Evolutionary conservation across 2,329 filamentous ascomycete genomes (phyloP).

Genomic region (Fusarium kyushuense): DNA sequence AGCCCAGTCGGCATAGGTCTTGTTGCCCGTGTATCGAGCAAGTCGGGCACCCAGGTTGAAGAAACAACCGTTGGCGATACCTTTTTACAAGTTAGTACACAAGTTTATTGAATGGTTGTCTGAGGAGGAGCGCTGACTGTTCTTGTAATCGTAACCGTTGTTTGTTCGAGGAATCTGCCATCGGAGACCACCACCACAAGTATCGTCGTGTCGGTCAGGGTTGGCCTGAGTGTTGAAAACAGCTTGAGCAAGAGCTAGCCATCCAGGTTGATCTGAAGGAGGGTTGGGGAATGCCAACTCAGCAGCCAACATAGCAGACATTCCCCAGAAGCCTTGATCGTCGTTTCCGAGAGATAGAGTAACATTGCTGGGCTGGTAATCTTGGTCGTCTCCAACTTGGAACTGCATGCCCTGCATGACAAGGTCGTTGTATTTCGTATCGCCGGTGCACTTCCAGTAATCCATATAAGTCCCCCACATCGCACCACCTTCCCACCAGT

Average conservation of each 20-base stretch:
- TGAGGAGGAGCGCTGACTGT: slow-evolving; percentile 53
- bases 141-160: slow-evolving; percentile 81
- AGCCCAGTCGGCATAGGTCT: slow-evolving; percentile 74
- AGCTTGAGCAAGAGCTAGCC: slow-evolving; percentile 69
- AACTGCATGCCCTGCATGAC: slow-evolving; percentile 64
- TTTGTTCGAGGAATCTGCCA: slow-evolving; percentile 85
- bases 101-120: neutral
- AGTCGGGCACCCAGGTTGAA: slow-evolving; percentile 77
- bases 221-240: slow-evolving; percentile 71
- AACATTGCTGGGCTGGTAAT: slow-evolving; percentile 69
- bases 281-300: slow-evolving; percentile 69
- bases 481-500: slow-evolving; percentile 75
- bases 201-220: slow-evolving; percentile 68
- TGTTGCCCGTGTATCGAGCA: slow-evolving; percentile 75
- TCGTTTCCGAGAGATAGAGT: slow-evolving; percentile 70
- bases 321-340: slow-evolving; percentile 75
- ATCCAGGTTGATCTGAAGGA: slow-evolving; percentile 61
- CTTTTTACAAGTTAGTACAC: slow-evolving; percentile 30
- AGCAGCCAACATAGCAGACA: slow-evolving; percentile 71
- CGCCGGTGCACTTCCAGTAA: slow-evolving; percentile 73
- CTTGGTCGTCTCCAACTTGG: slow-evolving; percentile 64
- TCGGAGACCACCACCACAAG: slow-evolving; percentile 71
- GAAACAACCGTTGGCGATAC: slow-evolving; percentile 71
- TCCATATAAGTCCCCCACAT: slow-evolving; percentile 73
- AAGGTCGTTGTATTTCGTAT: slow-evolving; percentile 67